Evolutionary conservation across 768 basidiomycete genomes (phyloP).

Genomic region (Serendipita vermifera): DNA sequence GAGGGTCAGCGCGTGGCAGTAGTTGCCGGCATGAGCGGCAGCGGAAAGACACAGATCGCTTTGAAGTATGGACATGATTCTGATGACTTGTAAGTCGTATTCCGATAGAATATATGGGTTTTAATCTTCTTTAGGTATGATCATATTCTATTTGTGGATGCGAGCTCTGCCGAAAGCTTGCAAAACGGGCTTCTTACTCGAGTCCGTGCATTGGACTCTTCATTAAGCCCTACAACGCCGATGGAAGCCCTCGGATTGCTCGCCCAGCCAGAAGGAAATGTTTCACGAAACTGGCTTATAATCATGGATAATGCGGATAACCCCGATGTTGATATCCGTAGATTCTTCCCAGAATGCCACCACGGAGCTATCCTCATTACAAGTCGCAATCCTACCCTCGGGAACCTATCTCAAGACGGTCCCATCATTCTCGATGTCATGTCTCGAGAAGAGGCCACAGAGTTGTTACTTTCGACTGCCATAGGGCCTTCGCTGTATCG

Average conservation of each 20-base stretch:
- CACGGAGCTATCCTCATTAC: background rate
- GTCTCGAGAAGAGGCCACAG: background rate
- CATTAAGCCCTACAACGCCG: background rate
- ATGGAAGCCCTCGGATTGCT: background rate
- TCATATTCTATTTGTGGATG: background rate
- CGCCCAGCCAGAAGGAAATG: background rate
- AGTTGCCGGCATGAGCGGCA: background rate
- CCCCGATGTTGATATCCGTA: background rate
- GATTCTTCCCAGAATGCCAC: background rate
- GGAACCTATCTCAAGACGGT: background rate
- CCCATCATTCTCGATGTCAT: slow-evolving; percentile 5
- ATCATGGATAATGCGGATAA: background rate
- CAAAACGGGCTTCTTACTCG: background rate
- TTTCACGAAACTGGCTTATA: background rate
- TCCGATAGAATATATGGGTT: background rate
- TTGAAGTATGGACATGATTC: background rate
- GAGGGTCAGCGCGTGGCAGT: background rate
- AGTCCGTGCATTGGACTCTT: background rate
- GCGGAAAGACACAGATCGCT: background rate
- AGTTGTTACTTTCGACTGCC: background rate
- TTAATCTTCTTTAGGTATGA: background rate
- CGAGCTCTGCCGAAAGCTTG: background rate
- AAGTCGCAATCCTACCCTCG: background rate
- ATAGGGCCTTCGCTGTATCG: background rate
- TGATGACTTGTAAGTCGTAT: background rate